Base-by-base conservation (phyloP, 306 rosid genomes). In the Betula pendula region DNA sequence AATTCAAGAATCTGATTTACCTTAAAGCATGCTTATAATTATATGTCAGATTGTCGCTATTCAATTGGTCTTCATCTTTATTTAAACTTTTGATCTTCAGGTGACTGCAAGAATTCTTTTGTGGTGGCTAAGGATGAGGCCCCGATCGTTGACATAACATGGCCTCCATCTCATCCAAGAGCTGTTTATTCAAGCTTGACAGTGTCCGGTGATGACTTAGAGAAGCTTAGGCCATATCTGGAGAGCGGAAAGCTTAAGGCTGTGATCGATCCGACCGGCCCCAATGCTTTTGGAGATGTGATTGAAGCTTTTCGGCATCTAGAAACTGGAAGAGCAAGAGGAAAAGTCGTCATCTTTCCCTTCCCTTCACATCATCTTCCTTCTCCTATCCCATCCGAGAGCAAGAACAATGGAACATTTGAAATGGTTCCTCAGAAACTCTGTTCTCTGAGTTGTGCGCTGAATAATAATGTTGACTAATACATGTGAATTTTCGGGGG, bases 161-260 rank as follows among this genome's bases (percentile, higher is more conserved):
- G 89, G 86, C 89, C 86, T 38, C 78, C 60, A 31, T 73, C 86
- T 4, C 84, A 85, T 80, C 74, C 73, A 27, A 79, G 80, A 70
- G 89, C 89, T 51, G 71, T 79, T 79, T 85, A 82, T 80, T 85
- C 88, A 55, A 79, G 88, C 83, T 73, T 85, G 68, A 85, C 78
- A 17, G 88, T 84, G 19, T 68, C 73, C 8, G 84, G 88, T n/a
- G 73, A 73, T 75, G 40, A 29, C 24, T 80, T 85, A 38, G 88
- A 85, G 33, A 82, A 73, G 65, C 82, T 85, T 8, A 59, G 52
- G 29, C 84, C 86, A 72, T 79, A 15, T 82, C 56, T 79, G 68
- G 82, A 82, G 82, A 73, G 59, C 2, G 80, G 75, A 33, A 74
- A 79, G 72, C 77, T 85, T n/a, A 85, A 82, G 71, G 63, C 88